Evolutionary conservation across 768 basidiomycete species (phyloP).

Genomic region (Albatrellus ellisii): DNA sequence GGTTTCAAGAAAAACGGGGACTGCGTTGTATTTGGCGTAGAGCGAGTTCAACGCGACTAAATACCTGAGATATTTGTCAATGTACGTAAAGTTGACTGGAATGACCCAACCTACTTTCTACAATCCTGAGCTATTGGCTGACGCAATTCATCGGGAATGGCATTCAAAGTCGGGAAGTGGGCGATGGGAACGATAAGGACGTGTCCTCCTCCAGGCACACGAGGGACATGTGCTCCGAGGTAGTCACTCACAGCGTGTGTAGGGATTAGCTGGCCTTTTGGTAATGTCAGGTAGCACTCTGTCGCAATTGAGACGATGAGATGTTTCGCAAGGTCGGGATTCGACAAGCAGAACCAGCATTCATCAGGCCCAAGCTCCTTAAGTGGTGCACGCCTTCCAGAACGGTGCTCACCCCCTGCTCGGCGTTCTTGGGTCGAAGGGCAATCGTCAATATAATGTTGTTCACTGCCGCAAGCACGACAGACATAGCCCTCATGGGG

Average conservation of each 20-base stretch:
- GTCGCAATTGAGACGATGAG: constrained; percentile 87
- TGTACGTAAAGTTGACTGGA: background rate
- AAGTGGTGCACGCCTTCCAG: constrained; percentile 37
- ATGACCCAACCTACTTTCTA: constrained; percentile 45
- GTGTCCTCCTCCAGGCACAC: constrained; percentile 91
- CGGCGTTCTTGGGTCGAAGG: constrained; percentile 46
- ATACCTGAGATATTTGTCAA: constrained; percentile 35
- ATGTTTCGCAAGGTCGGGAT: constrained; percentile 88
- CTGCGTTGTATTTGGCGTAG: constrained; percentile 57
- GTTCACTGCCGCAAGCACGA: constrained; percentile 78
- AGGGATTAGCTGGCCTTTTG: constrained; percentile 89
- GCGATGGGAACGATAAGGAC: constrained; percentile 89
- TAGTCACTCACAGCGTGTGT: constrained; percentile 46
- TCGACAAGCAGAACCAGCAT: constrained; percentile 98
- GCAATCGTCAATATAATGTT: constrained; percentile 84
- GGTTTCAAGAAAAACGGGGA: constrained; percentile 78
- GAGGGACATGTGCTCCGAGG: constrained; percentile 16
- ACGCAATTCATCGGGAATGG: constrained; percentile 69
- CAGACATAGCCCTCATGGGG: constrained; percentile 83
- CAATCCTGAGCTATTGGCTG: constrained; percentile 72
- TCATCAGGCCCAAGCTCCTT: constrained; percentile 83
- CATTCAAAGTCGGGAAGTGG: constrained; percentile 80
- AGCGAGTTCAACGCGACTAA: constrained; percentile 62
- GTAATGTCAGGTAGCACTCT: constrained; percentile 92
- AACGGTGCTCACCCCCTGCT: constrained; percentile 19